phyloP scores from a whole-genome alignment of 2,329 filamentous ascomycete genomes.

The Neonectria punicea region DNA sequence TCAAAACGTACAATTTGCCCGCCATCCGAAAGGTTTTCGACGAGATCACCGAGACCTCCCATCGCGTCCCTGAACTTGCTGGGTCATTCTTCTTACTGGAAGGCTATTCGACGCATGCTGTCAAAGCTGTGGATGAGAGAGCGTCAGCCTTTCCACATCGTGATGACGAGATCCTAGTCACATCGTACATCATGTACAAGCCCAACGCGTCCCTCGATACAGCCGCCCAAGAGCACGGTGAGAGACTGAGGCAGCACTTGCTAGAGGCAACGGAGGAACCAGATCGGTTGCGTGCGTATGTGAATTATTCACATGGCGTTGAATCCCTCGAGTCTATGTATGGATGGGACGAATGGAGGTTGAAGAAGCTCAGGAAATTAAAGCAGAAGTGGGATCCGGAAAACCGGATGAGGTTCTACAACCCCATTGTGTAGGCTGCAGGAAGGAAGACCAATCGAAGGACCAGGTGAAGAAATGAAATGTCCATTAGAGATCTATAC shows the following conservation, averaged over 20 bases:
- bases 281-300: constrained; percentile 24
- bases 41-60: constrained; percentile 42
- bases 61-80: constrained; percentile 24
- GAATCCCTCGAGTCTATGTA: constrained; percentile 26
- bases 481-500: too few relatives aligned
- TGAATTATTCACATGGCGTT: constrained; percentile 33
- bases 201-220: constrained; percentile 24
- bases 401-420: constrained; percentile 41
- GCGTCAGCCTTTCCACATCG: constrained; percentile 31
- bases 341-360: constrained; percentile 49
- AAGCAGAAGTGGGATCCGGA: constrained; percentile 60
- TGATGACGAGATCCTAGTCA: constrained; percentile 24
- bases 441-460: too few relatives aligned
- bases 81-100: constrained; percentile 62
- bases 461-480: too few relatives aligned
- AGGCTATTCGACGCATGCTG: constrained; percentile 53
- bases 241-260: constrained; percentile 18
- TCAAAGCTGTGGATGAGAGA: constrained; percentile 13
- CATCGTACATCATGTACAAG: constrained; percentile 24
- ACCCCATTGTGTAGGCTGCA: constrained; percentile 24
- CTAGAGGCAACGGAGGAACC: constrained; percentile 22
- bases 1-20: constrained; percentile 48
- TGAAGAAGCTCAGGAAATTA: constrained; percentile 53
- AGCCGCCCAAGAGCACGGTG: constrained; percentile 23
- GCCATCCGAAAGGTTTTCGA: constrained; percentile 44